Base-by-base conservation (phyloP, 345 rosid species). In the Rhizophora mangle region DNA sequence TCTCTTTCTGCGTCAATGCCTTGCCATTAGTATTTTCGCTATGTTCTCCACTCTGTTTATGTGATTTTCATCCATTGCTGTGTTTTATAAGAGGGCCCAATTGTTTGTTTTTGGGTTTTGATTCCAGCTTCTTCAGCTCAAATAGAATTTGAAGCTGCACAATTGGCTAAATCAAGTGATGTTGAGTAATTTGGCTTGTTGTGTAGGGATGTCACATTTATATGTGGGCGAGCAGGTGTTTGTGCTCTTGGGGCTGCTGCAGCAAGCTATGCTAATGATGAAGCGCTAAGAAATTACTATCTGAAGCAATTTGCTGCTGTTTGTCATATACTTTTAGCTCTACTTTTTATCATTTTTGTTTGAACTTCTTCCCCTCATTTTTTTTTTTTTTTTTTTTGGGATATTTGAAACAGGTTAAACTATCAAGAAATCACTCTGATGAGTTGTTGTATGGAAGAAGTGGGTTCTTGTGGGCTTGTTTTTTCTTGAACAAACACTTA, bases 181-280 rank as follows among this genome's bases (percentile, higher is more conserved):
- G 26, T 72, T 18, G 64, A 20, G n/a, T 22, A 20, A 7, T 39
- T 16, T 54, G 8, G 54, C 60, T 66, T 19, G 61, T 52, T 10
- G 34, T 22, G 11, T 20, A 76, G 79, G 75, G 74, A 76, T 30
- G 71, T 76, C 39, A 76, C 75, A n/a, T 76, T 76, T 66, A 36
- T 76, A 54, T 60, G 74, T 26, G 79, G 79, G 19, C 27, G 75
- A 61, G 59, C 59, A 0, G 79, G 79, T 53, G 68, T 70, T 55
- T 76, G 75, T 60, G 79, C 79, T 19, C 71, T 76, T 70, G 79
- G 79, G 19, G 74, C 79, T 52, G 79, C 65, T 2, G 79, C 79
- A 27, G 79, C 79, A 59, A 70, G 32, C 52, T 30, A 75, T 60
- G 58, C 63, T 19, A 70, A 70, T 75, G 79, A 75, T 68, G 51